Conservation (phyloP, 768 basidiomycete genomes). For the Harrya chromipes region DNA sequence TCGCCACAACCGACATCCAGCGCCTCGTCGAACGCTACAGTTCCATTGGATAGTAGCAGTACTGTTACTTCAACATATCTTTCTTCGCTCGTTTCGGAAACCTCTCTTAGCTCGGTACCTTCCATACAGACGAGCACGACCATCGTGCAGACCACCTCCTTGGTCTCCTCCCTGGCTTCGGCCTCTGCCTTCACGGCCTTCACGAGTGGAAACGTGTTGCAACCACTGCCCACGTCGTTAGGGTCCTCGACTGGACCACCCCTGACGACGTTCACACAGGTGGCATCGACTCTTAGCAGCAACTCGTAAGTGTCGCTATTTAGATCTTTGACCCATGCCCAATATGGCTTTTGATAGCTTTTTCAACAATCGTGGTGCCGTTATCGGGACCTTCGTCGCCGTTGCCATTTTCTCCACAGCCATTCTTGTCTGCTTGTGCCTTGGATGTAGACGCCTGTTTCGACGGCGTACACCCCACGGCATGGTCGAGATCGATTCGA, state of each 20-base stretch:
- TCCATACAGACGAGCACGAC: conserved; percentile 39
- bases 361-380: conserved; percentile 63
- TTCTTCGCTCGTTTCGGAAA: neutral
- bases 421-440: conserved; percentile 41
- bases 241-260: conserved; percentile 43
- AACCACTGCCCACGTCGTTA: conserved; percentile 44
- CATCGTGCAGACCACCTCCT: conserved; percentile 41
- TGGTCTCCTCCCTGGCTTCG: conserved; percentile 20
- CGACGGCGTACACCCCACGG: conserved; percentile 36
- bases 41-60: neutral
- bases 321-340: neutral
- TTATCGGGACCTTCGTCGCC: conserved; percentile 71
- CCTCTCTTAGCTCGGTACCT: neutral
- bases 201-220: conserved; percentile 34
- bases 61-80: neutral
- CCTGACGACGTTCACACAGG: conserved; percentile 47
- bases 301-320: conserved; percentile 25
- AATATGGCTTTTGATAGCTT: conserved; percentile 40
- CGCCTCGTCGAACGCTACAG: neutral
- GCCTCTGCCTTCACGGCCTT: conserved; percentile 18
- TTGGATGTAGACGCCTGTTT: conserved; percentile 35
- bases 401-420: conserved; percentile 55
- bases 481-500: conserved; percentile 38
- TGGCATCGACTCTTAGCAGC: conserved; percentile 17
- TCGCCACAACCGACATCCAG: neutral